Base-by-base conservation (phyloP, 2,329 filamentous ascomycete genomes). In the Fusarium sp. region DNA sequence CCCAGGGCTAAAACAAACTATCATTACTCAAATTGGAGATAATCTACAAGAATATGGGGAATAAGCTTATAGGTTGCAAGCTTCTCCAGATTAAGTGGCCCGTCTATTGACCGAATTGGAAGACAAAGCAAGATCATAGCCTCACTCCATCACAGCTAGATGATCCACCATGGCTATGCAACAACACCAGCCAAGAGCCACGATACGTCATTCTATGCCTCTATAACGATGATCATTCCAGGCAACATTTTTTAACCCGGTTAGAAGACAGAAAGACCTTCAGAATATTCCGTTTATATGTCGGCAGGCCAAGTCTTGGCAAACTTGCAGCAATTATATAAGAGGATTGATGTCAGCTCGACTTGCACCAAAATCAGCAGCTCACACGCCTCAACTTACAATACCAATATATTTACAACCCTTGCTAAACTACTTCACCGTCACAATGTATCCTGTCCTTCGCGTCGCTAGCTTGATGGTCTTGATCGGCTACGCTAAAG, bases 311-410 rank as follows among this genome's bases (percentile, higher is more conserved):
- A 7, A 9, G n/a, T n/a, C 17, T 36, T 24, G 20, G 34, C n/a
- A 32, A 26, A 8, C 4, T 13, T 11, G 12, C n/a, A 3, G 17
- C 6, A 8, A 3, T 1, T 58, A 38, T 28, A 52, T 30, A 52
- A 61, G 20, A 14, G 24, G 2, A 32, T 11, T 7, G 7, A 13
- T 17, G 10, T 20, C 28, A n/a, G 14, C 7, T 26, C 28, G 12
- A 24, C 9, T 32, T 8, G 1, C 1, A 3, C 4, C 3, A 20
- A 3, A 12, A 11, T 36, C 22, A 26, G 6, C 3, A 15, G 2
- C 6, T 34, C 11, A 36, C 20, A 15, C 26, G 6, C 28, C 17
- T 34, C 18, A n/a, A 18, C 10, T 24, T 22, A 1, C 9, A 6
- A 13, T 18, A 15, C 3, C 13, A 41, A 1, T 18, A 34, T 12